Base-by-base conservation (phyloP, 805 yeast genomes). In the Isabelozyma heimii region DNA sequence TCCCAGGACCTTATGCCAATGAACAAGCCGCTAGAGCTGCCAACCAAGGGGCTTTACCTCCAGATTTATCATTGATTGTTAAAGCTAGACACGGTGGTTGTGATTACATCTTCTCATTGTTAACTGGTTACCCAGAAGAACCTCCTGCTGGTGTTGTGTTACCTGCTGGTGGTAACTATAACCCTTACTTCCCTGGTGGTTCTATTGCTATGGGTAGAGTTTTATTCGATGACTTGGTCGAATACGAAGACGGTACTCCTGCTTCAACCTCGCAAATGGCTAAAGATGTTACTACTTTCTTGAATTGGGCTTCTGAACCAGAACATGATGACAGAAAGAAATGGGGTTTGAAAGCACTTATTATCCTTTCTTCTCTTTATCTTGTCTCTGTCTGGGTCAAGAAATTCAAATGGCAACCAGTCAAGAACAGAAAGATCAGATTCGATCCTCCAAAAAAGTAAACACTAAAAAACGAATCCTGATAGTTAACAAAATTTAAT, bases 171-270 rank as follows among this genome's bases (percentile, higher is more conserved):
- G 73, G 96, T 54, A 94, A 94, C 85, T 94, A 94, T 79, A 94
- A 94, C 83, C 99, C 99, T 66, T 94, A 94, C 82, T 94, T 94
- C 97, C 98, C 99, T 71, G 98, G 98, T 77, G 98, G 99, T 58
- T 82, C 97, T 40, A 92, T 94, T 79, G 99, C 97, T 61, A 94
- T 94, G 99, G 98, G 89, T 69, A 89, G 99, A 79, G 98, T 92
- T 51, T 81, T 94, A 72, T 94, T 91, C 62, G 99, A 94, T 69
- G 99, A 89, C 58, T 81, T 94, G 66, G 99, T 94, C 56, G 99
- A 94, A 80, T 94, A 85, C 76, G 99, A 94, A 72, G 99, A 94
- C 71, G 99, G 99, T 67, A 94, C 99, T 51, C 97, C 96, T 51
- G 98, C 99, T 47, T 85, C 98, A 47, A 87, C 98, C 55, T 86